Base-by-base conservation (phyloP, 306 rosid genomes). In the Vicia villosa region DNA sequence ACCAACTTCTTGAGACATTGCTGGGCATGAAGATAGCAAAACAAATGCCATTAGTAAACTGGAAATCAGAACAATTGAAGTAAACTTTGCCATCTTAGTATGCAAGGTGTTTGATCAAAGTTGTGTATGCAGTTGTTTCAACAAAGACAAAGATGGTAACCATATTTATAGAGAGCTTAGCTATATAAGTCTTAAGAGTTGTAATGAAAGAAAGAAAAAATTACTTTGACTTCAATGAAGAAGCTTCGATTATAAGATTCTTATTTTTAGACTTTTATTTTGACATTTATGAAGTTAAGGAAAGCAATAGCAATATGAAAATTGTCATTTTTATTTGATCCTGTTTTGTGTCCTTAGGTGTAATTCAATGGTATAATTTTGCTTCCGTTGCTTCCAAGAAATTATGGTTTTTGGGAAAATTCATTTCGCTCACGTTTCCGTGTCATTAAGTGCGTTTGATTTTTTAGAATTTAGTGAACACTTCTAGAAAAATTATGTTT, bases 1-100 rank as follows among this genome's bases (percentile, higher is more conserved):
- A 88, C 95, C 95, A 59, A 81, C 91, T 83, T 83, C 94, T 5
- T 58, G 40, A 64, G 84, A 74, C 71, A 64, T 28, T 68, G 72
- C 66, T 5, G 72, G 85, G 67, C 22, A 10, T 20, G 82, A 13
- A 20, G 82, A 73, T 5, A 70, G 42, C 66, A 73, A 68, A 67
- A 72, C 49, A 51, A 82, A 59, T 65, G 77, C 49, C 14, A 67
- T 6, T 55, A 83, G 74, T 46, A 73, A 82, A 56, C 68, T 5
- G 76, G 54, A 80, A 64, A 71, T 59, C 57, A 80, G 69, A 37
- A 74, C 28, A 22, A 41, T 43, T 7, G 41, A 54, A 2, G 56
- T 28, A 21, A 72, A 24, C 49, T 83, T 78, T 74, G 63, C 80
- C 87, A 84, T 74, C 61, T 32, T 22, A 3, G 19, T 78, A 50